Evolutionary conservation across 2,329 filamentous ascomycete genomes (phyloP).

Genomic region (Microcera coccophila): DNA sequence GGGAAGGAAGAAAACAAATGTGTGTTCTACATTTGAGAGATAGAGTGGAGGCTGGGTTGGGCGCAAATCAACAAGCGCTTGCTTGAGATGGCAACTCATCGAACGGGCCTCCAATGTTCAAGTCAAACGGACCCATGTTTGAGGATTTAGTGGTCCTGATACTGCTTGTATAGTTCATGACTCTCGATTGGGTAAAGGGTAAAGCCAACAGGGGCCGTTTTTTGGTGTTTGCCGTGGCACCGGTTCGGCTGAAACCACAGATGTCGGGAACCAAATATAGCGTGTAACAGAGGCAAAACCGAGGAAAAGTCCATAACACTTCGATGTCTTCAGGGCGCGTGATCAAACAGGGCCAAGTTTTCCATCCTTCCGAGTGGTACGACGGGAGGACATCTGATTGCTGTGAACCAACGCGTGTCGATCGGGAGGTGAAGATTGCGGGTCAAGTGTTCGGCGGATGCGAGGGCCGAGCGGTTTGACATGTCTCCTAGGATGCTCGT

Average conservation of each 20-base stretch:
- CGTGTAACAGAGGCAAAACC: conserved; percentile 12
- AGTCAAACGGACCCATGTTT: conserved; percentile 27
- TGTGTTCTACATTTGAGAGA: conserved; percentile 5
- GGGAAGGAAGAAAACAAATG: not conserved
- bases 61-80: too few species aligned
- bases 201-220: conserved; percentile 14
- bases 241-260: conserved; percentile 47
- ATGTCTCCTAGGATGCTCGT: not conserved
- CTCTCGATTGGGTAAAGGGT: conserved; percentile 20
- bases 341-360: conserved; percentile 1
- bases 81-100: too few species aligned
- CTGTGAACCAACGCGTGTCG: too few species aligned
- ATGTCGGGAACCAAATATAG: conserved; percentile 36
- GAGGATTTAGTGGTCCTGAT: conserved; percentile 17
- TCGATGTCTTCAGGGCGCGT: not conserved
- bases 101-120: conserved; percentile 18
- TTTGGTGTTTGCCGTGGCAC: conserved; percentile 18
- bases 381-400: too few species aligned
- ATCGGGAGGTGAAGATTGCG: too few species aligned
- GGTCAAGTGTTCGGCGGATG: not conserved
- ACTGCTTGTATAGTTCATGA: conserved; percentile 10
- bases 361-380: too few species aligned
- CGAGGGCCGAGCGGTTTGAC: not conserved
- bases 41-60: conserved; percentile 3
- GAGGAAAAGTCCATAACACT: not conserved